These are phyloP conservation scores for Taxillus chinensis DNA, from an alignment of 164 flowering plant genomes.

Conservation along the genomic window DNA sequence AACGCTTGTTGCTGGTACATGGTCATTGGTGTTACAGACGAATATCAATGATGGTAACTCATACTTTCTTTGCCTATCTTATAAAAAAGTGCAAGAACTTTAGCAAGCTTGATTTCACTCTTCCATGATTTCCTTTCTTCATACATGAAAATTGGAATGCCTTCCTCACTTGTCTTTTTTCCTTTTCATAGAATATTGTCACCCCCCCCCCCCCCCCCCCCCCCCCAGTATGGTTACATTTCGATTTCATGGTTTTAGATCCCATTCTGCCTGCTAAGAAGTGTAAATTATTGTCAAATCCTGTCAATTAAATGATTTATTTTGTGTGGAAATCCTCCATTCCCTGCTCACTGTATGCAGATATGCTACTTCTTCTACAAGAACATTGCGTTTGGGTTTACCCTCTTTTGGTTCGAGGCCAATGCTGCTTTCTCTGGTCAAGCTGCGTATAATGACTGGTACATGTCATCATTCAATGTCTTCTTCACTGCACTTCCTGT, in stretches of 20 bases:
- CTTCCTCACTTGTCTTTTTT: no score
- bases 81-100: not conserved
- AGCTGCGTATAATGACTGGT: conserved; percentile 87
- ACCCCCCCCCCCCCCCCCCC: no score
- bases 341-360: conserved; percentile 29
- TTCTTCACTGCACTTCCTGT: conserved; percentile 91
- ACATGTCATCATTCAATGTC: conserved; percentile 70
- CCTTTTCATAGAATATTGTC: no score
- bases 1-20: conserved; percentile 71
- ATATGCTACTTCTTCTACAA: conserved; percentile 91
- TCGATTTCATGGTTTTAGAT: no score
- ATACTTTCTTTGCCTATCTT: not conserved
- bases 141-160: no score
- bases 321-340: not conserved
- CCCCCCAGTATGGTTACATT: no score
- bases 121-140: not conserved
- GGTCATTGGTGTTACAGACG: conserved; percentile 94
- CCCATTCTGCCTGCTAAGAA: no score
- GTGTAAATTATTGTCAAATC: no score
- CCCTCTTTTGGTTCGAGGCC: conserved; percentile 74
- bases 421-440: conserved; percentile 80
- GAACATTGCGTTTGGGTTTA: conserved; percentile 73
- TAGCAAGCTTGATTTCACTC: not conserved
- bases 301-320: not conserved
- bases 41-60: conserved; percentile 68